Evolutionary conservation across 805 yeast species (phyloP).

Genomic region (Saturnispora ahearnii): DNA sequence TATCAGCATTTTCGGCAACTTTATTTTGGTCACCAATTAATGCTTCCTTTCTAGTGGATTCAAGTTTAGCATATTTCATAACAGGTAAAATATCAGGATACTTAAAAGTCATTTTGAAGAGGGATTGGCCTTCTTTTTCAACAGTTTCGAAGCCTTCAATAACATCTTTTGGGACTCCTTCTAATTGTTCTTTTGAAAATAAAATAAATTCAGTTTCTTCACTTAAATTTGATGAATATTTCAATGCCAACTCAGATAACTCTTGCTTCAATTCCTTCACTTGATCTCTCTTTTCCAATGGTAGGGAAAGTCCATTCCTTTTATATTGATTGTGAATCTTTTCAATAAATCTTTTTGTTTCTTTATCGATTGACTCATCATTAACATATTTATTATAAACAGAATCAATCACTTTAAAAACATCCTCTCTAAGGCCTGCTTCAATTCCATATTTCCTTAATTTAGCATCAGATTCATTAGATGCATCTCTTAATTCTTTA

Average conservation of each 20-base stretch:
- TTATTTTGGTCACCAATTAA: slow-evolving; percentile 62
- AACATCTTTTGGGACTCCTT: slow-evolving; percentile 64
- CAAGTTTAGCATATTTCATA: slow-evolving; percentile 57
- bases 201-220: slow-evolving; percentile 56
- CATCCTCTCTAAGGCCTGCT: slow-evolving; percentile 54
- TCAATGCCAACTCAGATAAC: slow-evolving; percentile 42
- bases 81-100: slow-evolving; percentile 75
- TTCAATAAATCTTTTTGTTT: slow-evolving; percentile 47
- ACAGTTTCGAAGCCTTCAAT: slow-evolving; percentile 47
- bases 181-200: slow-evolving; percentile 57
- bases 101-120: slow-evolving; percentile 63
- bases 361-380: slow-evolving; percentile 34
- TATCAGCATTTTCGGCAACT: slow-evolving; percentile 51
- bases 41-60: slow-evolving; percentile 59
- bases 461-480: slow-evolving; percentile 51
- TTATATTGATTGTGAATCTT: slow-evolving; percentile 49
- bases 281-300: slow-evolving; percentile 43
- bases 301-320: slow-evolving; percentile 61
- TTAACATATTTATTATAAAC: slow-evolving; percentile 36
- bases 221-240: slow-evolving; percentile 57
- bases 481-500: slow-evolving; percentile 62
- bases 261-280: slow-evolving; percentile 51
- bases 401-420: slow-evolving; percentile 48
- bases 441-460: slow-evolving; percentile 54
- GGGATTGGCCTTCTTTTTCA: slow-evolving; percentile 28